Percentiles rank a stretch among this genome's conserved stretches.
phyloP scores from a whole-genome alignment of 73 alveolate species.

The Paramecium bursaria region DNA sequence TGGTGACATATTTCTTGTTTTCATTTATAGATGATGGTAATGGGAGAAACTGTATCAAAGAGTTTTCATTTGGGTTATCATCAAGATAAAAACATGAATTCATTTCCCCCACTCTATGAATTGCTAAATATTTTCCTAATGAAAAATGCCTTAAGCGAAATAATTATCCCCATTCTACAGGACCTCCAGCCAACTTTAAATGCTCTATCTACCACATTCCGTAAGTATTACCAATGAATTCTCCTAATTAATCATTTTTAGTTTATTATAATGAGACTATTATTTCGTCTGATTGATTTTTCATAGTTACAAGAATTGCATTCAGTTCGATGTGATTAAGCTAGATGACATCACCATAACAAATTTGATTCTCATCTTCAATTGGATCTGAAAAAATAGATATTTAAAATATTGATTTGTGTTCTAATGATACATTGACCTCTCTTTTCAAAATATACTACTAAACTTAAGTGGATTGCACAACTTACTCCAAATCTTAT shows the following conservation, averaged over 20 bases:
- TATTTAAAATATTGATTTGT: constrained; percentile 21
- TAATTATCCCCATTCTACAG: constrained; percentile 60
- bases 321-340: constrained; percentile 64
- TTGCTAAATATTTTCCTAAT: constrained; percentile 70
- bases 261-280: constrained; percentile 40
- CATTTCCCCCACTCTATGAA: constrained; percentile 20
- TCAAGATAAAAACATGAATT: constrained; percentile 47
- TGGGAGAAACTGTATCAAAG: constrained; percentile 13
- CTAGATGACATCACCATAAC: constrained; percentile 68
- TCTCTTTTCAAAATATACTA: constrained; percentile 26
- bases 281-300: constrained; percentile 12
- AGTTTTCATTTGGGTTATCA: constrained; percentile 13
- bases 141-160: constrained; percentile 71
- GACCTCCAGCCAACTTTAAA: constrained; percentile 65
- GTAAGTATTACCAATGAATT: constrained; percentile 68
- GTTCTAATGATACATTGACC: constrained; percentile 42
- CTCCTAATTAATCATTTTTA: constrained; percentile 63
- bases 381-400: constrained; percentile 20
- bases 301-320: constrained; percentile 43
- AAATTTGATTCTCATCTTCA: constrained; percentile 22
- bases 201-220: constrained; percentile 75
- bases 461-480: not conserved
- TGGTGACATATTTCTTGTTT: constrained; percentile 58
- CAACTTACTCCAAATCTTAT: constrained; percentile 23
- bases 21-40: constrained; percentile 61